Conservation (phyloP, 345 rosid species). For the Clausena lansium region DNA sequence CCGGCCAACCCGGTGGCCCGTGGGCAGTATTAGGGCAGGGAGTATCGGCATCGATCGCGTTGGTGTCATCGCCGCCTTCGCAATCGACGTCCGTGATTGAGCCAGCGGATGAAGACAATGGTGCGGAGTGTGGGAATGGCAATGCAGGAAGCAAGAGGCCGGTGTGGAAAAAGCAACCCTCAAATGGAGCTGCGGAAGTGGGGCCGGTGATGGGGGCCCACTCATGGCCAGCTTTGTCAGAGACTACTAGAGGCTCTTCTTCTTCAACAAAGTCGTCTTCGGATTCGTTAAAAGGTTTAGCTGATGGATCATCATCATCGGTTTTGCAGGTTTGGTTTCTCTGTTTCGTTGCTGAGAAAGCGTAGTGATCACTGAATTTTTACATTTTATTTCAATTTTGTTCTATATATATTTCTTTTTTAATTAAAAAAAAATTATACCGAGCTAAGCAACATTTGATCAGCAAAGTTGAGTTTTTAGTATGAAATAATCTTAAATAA, state of each 20-base stretch:
- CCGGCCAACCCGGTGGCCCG: slow-evolving; percentile 28
- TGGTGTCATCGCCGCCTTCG: slow-evolving; percentile 9
- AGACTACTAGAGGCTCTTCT: slow-evolving; percentile 48
- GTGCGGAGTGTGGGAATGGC: slow-evolving; percentile 32
- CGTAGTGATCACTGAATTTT: neutral
- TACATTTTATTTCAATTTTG: neutral
- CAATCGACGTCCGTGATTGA: slow-evolving; percentile 20
- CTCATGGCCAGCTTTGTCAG: slow-evolving; percentile 68
- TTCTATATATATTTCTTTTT: neutral
- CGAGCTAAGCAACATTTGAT: neutral
- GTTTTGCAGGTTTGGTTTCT: slow-evolving; percentile 37
- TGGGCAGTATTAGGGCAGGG: slow-evolving; percentile 52
- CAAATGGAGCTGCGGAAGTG: slow-evolving; percentile 45
- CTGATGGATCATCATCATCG: slow-evolving; percentile 43
- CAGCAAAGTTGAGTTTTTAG: neutral
- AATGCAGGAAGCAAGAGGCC: slow-evolving; percentile 68
- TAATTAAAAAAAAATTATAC: neutral
- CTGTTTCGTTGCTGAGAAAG: slow-evolving; percentile 13
- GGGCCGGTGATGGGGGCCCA: slow-evolving; percentile 60
- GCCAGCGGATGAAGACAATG: slow-evolving; percentile 32
- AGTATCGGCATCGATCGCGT: slow-evolving; percentile 32
- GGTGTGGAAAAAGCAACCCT: slow-evolving; percentile 77
- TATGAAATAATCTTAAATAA: neutral
- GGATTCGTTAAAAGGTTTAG: slow-evolving; percentile 39
- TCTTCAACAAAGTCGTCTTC: slow-evolving; percentile 33